phyloP scores from a whole-genome alignment of 2,329 filamentous ascomycete species.

The Teratosphaeria destructans region DNA sequence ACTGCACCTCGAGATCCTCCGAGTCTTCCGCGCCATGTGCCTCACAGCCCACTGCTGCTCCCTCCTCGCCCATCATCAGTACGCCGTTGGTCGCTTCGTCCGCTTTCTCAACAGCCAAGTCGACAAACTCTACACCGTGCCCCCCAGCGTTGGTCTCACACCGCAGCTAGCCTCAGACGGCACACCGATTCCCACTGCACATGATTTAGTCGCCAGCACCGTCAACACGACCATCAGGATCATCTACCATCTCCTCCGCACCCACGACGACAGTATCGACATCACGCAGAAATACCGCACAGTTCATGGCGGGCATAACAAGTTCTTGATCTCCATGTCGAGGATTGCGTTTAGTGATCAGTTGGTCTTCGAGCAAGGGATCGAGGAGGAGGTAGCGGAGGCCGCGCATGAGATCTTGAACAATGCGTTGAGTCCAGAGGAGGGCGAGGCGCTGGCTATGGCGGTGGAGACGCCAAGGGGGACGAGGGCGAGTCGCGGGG shows the following conservation, averaged over 20 bases:
- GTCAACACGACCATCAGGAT: conserved; percentile 53
- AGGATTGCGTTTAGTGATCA: conserved; percentile 79
- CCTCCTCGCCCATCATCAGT: conserved; percentile 58
- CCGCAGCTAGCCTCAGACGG: conserved; percentile 4
- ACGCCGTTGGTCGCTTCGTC: conserved; percentile 64
- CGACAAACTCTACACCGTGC: conserved; percentile 43
- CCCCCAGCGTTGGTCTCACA: conserved; percentile 17
- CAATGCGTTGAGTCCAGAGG: conserved; percentile 68
- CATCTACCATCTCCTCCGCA: conserved; percentile 47
- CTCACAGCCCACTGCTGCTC: conserved; percentile 51
- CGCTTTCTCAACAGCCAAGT: conserved; percentile 66
- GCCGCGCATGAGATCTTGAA: conserved; percentile 76
- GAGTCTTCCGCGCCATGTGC: conserved; percentile 47
- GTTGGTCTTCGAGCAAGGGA: conserved; percentile 62
- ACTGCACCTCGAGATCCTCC: conserved; percentile 37
- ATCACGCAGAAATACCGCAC: conserved; percentile 61
- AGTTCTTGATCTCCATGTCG: conserved; percentile 71
- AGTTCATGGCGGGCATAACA: conserved; percentile 64
- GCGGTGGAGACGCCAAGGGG: conserved; percentile 33
- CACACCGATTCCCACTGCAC: conserved; percentile 18
- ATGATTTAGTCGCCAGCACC: conserved; percentile 35
- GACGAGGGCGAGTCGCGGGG: conserved; percentile 6
- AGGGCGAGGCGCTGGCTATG: conserved; percentile 50
- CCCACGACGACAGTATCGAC: conserved; percentile 49
- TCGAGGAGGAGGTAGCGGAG: conserved; percentile 68